A percentile compares a stretch with the other conserved stretches of the same genome.
phyloP scores from a whole-genome alignment of 129 eudicot genomes.

The Solidago caesia region DNA sequence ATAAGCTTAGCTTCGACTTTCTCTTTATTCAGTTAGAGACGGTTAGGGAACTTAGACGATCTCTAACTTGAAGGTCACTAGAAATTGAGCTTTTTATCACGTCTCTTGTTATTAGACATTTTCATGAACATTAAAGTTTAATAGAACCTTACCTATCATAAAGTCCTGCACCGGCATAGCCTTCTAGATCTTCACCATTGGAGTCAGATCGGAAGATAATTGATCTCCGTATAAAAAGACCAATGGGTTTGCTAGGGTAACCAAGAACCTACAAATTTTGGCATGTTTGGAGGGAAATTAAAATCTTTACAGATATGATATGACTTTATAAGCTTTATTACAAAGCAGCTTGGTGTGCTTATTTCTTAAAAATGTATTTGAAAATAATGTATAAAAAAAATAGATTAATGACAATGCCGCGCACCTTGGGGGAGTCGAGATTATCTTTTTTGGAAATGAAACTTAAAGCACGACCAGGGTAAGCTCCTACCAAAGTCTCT shows the following conservation, averaged over 20 bases:
- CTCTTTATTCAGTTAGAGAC: neutral
- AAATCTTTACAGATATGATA: neutral
- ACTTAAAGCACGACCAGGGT: slow-evolving; percentile 87
- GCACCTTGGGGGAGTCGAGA: slow-evolving; percentile 80
- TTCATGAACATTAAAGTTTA: neutral
- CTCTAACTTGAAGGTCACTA: neutral
- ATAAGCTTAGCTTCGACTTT: neutral
- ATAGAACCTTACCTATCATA: slow-evolving; percentile 70
- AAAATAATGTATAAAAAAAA: neutral
- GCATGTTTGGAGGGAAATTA: neutral
- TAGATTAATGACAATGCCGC: neutral
- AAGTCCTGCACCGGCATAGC: slow-evolving; percentile 99
- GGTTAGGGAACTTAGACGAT: too few species aligned
- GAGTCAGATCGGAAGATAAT: slow-evolving; percentile 97
- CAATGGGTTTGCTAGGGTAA: slow-evolving; percentile 98
- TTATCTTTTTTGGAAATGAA: slow-evolving; percentile 69
- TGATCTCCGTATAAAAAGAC: slow-evolving; percentile 80
- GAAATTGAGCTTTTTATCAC: neutral
- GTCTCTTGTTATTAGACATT: too few species aligned
- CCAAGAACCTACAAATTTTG: slow-evolving; percentile 67
- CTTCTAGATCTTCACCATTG: slow-evolving; percentile 98
- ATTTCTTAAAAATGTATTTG: neutral
- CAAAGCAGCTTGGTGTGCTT: neutral
- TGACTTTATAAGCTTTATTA: neutral
- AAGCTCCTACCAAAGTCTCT: slow-evolving; percentile 85